These are phyloP conservation scores for Fusarium sp. DNA, from an alignment of 2,329 filamentous ascomycete genomes.

Conservation along the genomic window DNA sequence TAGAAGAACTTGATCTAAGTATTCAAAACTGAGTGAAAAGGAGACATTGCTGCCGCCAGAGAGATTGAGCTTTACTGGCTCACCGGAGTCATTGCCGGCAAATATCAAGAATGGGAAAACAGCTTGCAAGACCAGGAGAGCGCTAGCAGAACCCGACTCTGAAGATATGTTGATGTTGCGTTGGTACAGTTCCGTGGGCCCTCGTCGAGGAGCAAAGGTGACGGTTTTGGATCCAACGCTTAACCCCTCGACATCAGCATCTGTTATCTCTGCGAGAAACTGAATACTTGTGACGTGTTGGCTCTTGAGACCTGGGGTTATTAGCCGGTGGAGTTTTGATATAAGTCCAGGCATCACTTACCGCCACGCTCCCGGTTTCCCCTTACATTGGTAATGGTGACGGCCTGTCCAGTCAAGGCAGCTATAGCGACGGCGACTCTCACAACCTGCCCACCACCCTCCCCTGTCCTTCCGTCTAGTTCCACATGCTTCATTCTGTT, in stretches of 20 bases:
- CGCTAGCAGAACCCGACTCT: conserved; percentile 65
- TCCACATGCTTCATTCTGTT: conserved; percentile 56
- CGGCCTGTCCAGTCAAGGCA: conserved; percentile 65
- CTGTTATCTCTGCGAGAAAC: conserved; percentile 66
- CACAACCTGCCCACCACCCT: conserved; percentile 73
- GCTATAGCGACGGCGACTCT: conserved; percentile 68
- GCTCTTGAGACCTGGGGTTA: conserved; percentile 66
- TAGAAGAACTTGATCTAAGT: conserved; percentile 71
- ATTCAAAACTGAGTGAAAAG: conserved; percentile 71
- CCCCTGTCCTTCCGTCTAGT: conserved; percentile 69
- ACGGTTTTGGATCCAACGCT: conserved; percentile 64
- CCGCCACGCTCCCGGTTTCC: conserved; percentile 62
- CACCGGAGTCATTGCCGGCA: conserved; percentile 58
- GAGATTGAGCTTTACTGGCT: conserved; percentile 64
- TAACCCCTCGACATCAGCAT: conserved; percentile 65
- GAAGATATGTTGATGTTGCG: conserved; percentile 64
- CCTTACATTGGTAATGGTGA: conserved; percentile 67
- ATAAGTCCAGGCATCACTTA: conserved; percentile 30
- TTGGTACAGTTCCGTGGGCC: conserved; percentile 56
- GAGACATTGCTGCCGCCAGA: conserved; percentile 71
- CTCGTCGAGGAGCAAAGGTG: conserved; percentile 60
- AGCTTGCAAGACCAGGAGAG: conserved; percentile 71
- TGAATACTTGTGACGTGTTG: conserved; percentile 71
- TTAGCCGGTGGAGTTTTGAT: conserved; percentile 17
- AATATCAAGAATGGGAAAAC: conserved; percentile 71